Conservation (phyloP, 2,329 filamentous ascomycete species). For the Colletotrichum lindemuthianum region DNA sequence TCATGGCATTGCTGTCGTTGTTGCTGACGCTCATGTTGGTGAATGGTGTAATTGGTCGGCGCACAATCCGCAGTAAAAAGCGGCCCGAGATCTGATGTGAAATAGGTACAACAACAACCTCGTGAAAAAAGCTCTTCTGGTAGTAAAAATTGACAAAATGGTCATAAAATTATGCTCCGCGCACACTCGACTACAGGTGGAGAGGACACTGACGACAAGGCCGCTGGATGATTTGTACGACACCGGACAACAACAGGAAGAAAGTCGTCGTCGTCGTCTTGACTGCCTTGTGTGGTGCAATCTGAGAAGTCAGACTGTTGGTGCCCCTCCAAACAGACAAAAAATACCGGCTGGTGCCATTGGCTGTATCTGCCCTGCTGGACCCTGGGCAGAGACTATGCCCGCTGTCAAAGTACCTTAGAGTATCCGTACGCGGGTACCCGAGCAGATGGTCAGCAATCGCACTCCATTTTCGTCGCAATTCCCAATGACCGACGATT, state of each 20-base stretch:
- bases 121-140: too few relatives aligned
- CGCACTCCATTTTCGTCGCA: too few relatives aligned
- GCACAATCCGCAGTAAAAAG: conserved; percentile 33
- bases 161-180: too few relatives aligned
- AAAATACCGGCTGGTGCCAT: conserved; percentile 31
- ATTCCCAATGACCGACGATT: too few relatives aligned
- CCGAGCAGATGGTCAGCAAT: too few relatives aligned
- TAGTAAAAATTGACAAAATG: too few relatives aligned
- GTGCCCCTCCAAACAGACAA: conserved; percentile 21
- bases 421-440: too few relatives aligned
- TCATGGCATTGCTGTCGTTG: conserved; percentile 34
- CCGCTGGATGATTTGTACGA: too few relatives aligned
- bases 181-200: too few relatives aligned
- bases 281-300: conserved; percentile 17
- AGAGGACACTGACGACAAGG: too few relatives aligned
- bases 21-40: conserved; percentile 18
- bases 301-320: conserved; percentile 30
- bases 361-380: conserved; percentile 15
- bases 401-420: conserved; percentile 3
- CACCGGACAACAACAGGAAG: not conserved
- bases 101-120: too few relatives aligned
- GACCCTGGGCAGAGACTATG: conserved; percentile 32
- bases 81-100: not conserved
- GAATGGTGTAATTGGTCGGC: conserved; percentile 29
- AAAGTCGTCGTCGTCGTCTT: not conserved